Evolutionary conservation across 257 asterid species (phyloP), one percentile per base, ranked within the genome.

Genomic region (Rubia yunnanensis): DNA sequence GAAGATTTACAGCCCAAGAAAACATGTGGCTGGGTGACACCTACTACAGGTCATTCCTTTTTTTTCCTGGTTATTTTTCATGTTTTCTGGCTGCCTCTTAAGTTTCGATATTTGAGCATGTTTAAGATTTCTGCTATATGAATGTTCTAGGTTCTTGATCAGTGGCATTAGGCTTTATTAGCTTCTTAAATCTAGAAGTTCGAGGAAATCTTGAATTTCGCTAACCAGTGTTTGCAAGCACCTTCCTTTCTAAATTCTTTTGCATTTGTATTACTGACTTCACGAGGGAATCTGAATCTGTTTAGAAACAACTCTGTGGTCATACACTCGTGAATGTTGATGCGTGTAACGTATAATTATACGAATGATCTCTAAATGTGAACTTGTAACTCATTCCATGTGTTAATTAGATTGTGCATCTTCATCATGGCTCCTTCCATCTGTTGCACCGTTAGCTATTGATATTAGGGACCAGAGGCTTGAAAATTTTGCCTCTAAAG

Each of bases 1-100:
- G 77, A 73, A 17, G 75, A 38, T 28, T 38, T 59, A 49, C 61
- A 27, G 58, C 53, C 27, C n/a, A 78, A 71, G 58, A 68, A 57
- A 69, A 71, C 75, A 30, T 78, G 83, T 60, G 70, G 75, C 61
- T 78, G 83, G 83, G 77, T 75, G 71, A 75, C 83, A 31, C 68
- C 74, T 28, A 65, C 58, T 48, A 64, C 77, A 28, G 80, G 83
- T 78, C 55, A 71, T 75, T 68, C 30, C 30, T 60, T 50, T 30
- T 3, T 56, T 63, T 66, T 38, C 34, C 9, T 17, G 38, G 2
- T 50, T 38, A 10, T 49, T 67, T 24, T 61, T n/a, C n/a, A n/a
- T n/a, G n/a, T n/a, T n/a, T 70, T 14, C 54, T 39, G 5, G n/a
- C 14, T 61, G 15, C 30, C 22, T 32, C 5, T n/a, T 38, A 9